Conservation (phyloP, 139 green algal species). For the Spirogloea muscicola region DNA sequence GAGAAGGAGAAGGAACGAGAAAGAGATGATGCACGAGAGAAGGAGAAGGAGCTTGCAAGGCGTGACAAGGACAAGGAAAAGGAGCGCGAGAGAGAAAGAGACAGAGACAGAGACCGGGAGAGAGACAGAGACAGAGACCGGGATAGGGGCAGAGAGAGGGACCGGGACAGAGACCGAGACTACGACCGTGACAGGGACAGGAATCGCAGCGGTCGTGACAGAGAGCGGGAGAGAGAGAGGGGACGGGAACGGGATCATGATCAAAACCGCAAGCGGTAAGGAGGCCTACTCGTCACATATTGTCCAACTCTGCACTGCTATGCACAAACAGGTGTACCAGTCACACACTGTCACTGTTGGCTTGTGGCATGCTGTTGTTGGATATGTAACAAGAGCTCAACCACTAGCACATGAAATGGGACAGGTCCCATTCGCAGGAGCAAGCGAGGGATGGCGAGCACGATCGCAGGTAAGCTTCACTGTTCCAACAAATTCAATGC, state of each 20-base stretch:
- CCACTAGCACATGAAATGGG: too few relatives aligned
- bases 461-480: too few relatives aligned
- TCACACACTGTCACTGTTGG: too few relatives aligned
- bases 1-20: neutral
- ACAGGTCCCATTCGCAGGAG: too few relatives aligned
- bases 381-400: too few relatives aligned
- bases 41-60: neutral
- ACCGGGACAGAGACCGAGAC: constrained; percentile 13
- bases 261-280: neutral
- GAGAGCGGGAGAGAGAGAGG: constrained; percentile 22
- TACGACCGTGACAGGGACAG: constrained; percentile 5
- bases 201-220: constrained; percentile 19
- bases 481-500: too few relatives aligned
- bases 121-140: constrained; percentile 20
- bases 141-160: constrained; percentile 15
- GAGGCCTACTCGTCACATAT: too few relatives aligned
- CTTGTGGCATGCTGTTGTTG: too few relatives aligned
- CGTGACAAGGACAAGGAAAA: neutral
- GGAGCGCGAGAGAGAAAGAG: constrained; percentile 19
- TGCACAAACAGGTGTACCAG: too few relatives aligned
- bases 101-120: constrained; percentile 22
- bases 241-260: neutral
- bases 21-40: neutral
- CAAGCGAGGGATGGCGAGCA: too few relatives aligned
- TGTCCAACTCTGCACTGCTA: too few relatives aligned